Percentiles rank a stretch among this genome's conserved stretches.
phyloP scores from a whole-genome alignment of 768 basidiomycete species.

The Daedaleopsis sinensis region DNA sequence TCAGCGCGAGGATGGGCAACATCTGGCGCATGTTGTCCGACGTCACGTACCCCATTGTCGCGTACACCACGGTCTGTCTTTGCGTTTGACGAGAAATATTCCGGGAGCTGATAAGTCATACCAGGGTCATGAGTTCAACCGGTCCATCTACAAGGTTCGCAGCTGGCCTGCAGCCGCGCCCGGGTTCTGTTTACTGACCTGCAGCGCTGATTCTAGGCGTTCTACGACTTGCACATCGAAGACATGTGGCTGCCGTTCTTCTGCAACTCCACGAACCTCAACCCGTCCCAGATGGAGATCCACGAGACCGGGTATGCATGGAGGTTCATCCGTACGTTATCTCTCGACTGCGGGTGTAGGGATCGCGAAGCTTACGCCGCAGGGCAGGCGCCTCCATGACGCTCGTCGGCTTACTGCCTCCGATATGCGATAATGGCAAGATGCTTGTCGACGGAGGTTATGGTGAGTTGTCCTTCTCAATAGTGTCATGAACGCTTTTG shows the following conservation, averaged over 20 bases:
- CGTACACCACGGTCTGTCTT: conserved; percentile 78
- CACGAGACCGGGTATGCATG: conserved; percentile 99
- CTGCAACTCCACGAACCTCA: conserved; percentile 98
- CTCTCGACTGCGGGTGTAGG: conserved; percentile 4
- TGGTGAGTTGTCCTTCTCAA: conserved; percentile 46
- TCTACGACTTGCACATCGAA: conserved; percentile 93
- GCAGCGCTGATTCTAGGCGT: conserved; percentile 52
- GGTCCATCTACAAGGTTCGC: conserved; percentile 85
- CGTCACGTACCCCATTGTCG: conserved; percentile 89
- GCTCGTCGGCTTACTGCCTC: conserved; percentile 91
- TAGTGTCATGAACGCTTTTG: not conserved
- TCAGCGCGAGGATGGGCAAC: conserved; percentile 89
- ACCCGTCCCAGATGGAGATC: conserved; percentile 93
- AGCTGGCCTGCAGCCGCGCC: not conserved
- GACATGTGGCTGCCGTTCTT: conserved; percentile 99
- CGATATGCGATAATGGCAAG: conserved; percentile 91
- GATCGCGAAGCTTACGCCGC: not conserved
- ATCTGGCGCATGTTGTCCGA: conserved; percentile 94
- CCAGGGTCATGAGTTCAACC: conserved; percentile 93
- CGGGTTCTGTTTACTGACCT: conserved; percentile 9
- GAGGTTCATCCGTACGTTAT: conserved; percentile 75
- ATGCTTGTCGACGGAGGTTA: conserved; percentile 92
- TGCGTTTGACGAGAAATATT: conserved; percentile 1
- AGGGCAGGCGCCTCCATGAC: conserved; percentile 92
- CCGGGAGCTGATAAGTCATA: conserved; percentile 4